These are phyloP conservation scores for Buddleja alternifolia DNA, from an alignment of 257 asterid species.

Conservation along the genomic window DNA sequence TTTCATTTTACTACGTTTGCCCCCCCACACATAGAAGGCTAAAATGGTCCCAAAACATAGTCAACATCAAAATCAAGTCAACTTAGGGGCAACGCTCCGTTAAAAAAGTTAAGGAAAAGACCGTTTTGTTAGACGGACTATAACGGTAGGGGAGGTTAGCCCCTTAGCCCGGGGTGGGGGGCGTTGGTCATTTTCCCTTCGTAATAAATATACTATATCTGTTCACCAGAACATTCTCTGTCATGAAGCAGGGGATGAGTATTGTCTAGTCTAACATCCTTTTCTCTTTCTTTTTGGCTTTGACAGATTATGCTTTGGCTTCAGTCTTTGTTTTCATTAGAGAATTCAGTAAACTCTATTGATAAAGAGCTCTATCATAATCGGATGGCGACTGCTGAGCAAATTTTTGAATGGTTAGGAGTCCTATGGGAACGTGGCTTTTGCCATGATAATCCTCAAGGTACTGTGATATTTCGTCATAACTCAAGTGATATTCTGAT, in stretches of 20 bases:
- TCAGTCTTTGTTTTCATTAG: constrained; percentile 49
- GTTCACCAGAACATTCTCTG: constrained; percentile 14
- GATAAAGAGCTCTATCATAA: constrained; percentile 41
- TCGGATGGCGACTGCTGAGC: constrained; percentile 63
- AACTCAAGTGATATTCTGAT: constrained; percentile 9
- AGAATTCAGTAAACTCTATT: constrained; percentile 38
- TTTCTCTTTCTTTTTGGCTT: constrained; percentile 30
- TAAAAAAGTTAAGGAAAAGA: too few species aligned
- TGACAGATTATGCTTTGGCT: constrained; percentile 77
- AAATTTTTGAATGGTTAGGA: constrained; percentile 74
- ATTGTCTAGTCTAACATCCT: constrained; percentile 24
- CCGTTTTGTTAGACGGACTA: too few species aligned
- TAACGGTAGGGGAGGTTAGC: too few species aligned
- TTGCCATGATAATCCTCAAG: constrained; percentile 93
- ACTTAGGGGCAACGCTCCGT: too few species aligned
- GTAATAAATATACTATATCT: constrained; percentile 12
- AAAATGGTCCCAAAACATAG: too few species aligned
- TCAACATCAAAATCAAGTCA: too few species aligned
- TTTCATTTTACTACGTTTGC: too few species aligned
- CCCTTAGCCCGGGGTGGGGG: too few species aligned
- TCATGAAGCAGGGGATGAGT: constrained; percentile 16
- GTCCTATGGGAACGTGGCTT: constrained; percentile 94
- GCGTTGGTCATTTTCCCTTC: too few species aligned
- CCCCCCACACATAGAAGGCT: too few species aligned
- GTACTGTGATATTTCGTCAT: constrained; percentile 36